phyloP scores from a whole-genome alignment of 176 grass and related monocot species.

The Zizania latifolia region DNA sequence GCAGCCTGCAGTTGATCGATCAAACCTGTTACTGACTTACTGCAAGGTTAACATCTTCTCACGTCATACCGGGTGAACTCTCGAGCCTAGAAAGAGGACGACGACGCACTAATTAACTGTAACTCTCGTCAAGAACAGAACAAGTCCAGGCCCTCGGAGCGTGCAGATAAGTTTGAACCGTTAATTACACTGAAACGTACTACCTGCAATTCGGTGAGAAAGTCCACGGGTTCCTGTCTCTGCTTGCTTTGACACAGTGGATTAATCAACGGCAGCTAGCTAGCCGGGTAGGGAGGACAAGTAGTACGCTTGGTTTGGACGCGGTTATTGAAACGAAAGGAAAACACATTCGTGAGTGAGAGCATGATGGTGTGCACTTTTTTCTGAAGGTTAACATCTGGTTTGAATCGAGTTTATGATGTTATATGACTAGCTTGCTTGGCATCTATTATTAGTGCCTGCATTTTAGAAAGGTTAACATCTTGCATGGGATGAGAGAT shows the following conservation, averaged over 20 bases:
- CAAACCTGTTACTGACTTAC: too few relatives aligned
- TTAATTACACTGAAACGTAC: too few relatives aligned
- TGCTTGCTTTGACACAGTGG: background rate
- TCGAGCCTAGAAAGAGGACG: background rate
- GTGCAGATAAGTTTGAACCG: background rate
- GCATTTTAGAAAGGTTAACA: too few relatives aligned
- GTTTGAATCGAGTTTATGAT: too few relatives aligned
- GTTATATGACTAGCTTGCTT: too few relatives aligned
- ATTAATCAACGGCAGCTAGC: background rate
- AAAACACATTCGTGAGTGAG: background rate
- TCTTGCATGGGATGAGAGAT: too few relatives aligned
- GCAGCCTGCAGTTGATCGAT: too few relatives aligned
- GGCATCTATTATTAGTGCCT: too few relatives aligned
- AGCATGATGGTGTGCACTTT: background rate
- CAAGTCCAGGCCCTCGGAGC: background rate
- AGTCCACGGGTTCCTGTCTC: background rate
- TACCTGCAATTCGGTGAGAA: too few relatives aligned
- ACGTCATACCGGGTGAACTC: background rate
- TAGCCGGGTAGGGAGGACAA: background rate
- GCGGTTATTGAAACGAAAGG: background rate
- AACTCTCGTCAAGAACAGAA: background rate
- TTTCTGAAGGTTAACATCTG: conserved; percentile 1
- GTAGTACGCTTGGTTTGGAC: background rate
- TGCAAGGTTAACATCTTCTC: background rate
- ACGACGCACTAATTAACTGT: background rate